A percentile compares a stretch with the other conserved stretches of the same genome.
Evolutionary conservation across 768 basidiomycete genomes (phyloP).

Genomic region (Mycena venus): DNA sequence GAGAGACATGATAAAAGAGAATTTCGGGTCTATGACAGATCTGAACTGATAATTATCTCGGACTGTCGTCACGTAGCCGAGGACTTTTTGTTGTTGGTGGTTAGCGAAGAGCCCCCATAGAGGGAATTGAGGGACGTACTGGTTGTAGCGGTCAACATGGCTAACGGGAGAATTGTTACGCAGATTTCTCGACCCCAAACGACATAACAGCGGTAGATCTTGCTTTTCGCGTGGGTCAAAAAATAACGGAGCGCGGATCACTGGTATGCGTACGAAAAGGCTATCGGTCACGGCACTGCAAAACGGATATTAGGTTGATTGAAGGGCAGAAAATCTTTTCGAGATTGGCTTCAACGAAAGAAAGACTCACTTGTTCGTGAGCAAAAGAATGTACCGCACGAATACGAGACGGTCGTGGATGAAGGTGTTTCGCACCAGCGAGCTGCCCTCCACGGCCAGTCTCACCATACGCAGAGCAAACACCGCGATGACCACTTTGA

Average conservation of each 20-base stretch:
- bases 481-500: background rate
- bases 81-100: background rate
- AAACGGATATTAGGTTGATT: background rate
- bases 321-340: no score
- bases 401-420: background rate
- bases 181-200: background rate
- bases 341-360: no score
- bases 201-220: constrained; percentile 8
- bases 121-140: background rate
- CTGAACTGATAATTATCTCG: background rate
- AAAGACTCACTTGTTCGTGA: constrained; percentile 6
- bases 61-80: background rate
- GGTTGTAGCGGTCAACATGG: background rate
- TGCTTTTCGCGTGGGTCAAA: background rate
- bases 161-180: background rate
- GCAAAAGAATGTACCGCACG: background rate
- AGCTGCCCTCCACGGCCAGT: background rate
- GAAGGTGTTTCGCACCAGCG: background rate
- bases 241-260: background rate
- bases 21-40: background rate
- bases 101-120: background rate
- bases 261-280: background rate
- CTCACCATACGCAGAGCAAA: background rate
- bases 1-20: background rate
- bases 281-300: background rate